These are phyloP conservation scores for Pochonia chlamydosporia DNA, from an alignment of 2,329 filamentous ascomycete genomes.

Conservation along the genomic window DNA sequence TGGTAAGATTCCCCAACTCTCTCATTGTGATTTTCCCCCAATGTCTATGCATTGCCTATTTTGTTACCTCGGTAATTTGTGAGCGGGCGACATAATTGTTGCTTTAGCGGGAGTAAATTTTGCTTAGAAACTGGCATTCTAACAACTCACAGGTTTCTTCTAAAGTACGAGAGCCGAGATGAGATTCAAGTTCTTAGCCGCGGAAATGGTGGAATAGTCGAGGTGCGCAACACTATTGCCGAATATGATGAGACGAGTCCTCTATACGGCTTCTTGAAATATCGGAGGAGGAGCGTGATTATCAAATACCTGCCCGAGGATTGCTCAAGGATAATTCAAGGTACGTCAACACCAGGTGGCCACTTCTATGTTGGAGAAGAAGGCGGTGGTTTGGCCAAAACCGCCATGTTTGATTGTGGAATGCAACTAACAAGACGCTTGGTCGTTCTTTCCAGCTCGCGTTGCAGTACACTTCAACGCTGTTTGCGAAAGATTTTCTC, in stretches of 20 bases:
- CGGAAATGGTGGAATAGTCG: constrained; percentile 76
- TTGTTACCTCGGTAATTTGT: no score
- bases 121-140: no score
- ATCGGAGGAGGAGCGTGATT: constrained; percentile 82
- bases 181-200: constrained; percentile 72
- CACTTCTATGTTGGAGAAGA: not conserved
- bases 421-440: constrained; percentile 5
- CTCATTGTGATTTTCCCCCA: no score
- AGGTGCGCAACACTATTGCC: constrained; percentile 73
- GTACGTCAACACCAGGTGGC: constrained; percentile 39
- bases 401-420: not conserved
- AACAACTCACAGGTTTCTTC: constrained; percentile 67
- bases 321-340: constrained; percentile 87
- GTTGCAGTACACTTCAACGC: constrained; percentile 68
- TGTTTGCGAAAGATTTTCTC: constrained; percentile 67
- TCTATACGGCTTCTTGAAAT: constrained; percentile 86
- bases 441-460: constrained; percentile 54
- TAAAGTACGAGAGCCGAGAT: constrained; percentile 87
- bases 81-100: no score
- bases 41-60: no score
- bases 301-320: constrained; percentile 90
- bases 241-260: constrained; percentile 80
- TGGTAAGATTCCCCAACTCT: no score
- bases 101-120: no score
- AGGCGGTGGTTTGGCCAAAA: not conserved